Percentiles rank a stretch among this genome's conserved stretches.
phyloP scores from a whole-genome alignment of 202 grass and related monocot species.

The Tripidium arundinaceum region DNA sequence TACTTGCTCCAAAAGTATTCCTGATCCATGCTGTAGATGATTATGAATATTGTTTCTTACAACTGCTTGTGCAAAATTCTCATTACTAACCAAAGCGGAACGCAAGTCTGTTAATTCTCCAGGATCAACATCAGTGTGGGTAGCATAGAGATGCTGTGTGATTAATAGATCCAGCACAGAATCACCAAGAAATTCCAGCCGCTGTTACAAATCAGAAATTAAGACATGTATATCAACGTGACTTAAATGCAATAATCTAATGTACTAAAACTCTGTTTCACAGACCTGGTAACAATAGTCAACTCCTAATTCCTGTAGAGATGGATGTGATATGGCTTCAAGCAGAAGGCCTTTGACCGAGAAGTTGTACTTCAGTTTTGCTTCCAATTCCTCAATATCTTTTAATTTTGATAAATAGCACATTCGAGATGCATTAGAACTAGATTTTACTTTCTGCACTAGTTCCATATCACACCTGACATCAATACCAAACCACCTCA shows the following conservation, averaged over 20 bases:
- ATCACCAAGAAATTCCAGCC: constrained; percentile 94
- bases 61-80: constrained; percentile 81
- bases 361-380: constrained; percentile 75
- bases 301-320: constrained; percentile 64
- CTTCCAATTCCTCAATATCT: constrained; percentile 72
- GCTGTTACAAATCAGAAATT: constrained; percentile 44
- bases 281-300: constrained; percentile 87
- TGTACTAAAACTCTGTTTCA: constrained; percentile 1
- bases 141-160: constrained; percentile 67
- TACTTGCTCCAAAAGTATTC: constrained; percentile 78
- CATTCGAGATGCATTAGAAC: constrained; percentile 41
- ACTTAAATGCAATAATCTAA: constrained; percentile 16
- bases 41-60: constrained; percentile 68
- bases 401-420: constrained; percentile 43
- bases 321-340: constrained; percentile 86
- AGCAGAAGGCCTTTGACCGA: constrained; percentile 59
- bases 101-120: constrained; percentile 86
- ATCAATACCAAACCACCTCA: constrained; percentile 72
- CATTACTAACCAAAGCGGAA: constrained; percentile 83
- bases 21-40: constrained; percentile 90
- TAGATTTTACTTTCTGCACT: constrained; percentile 43
- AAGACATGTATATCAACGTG: background rate
- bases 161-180: constrained; percentile 86
- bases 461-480: constrained; percentile 44
- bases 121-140: constrained; percentile 71